A percentile compares a stretch with the other conserved stretches of the same genome.
Evolutionary conservation across 202 grass and related monocot species (phyloP).

Genomic region (Panicum virgatum): DNA sequence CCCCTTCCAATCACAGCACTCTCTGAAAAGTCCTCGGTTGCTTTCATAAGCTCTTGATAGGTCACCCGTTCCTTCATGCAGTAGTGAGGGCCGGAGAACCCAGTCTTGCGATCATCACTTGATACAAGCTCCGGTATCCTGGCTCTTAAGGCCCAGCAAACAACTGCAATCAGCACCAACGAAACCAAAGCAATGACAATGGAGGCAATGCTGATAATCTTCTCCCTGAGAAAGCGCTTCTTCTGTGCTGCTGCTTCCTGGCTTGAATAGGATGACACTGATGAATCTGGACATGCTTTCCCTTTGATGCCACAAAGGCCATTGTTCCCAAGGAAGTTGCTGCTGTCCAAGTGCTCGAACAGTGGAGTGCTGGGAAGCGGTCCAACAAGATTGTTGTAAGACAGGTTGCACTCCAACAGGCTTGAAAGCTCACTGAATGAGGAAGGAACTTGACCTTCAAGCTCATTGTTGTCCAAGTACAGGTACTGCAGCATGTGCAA

Average conservation of each 20-base stretch:
- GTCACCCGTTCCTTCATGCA: conserved; percentile 72
- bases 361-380: conserved; percentile 62
- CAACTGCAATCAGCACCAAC: conserved; percentile 63
- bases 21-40: conserved; percentile 78
- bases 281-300: conserved; percentile 51
- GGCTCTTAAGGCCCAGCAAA: conserved; percentile 83
- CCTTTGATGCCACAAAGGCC: conserved; percentile 73
- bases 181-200: conserved; percentile 66
- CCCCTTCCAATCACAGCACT: conserved; percentile 72
- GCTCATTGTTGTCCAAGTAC: conserved; percentile 90
- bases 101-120: conserved; percentile 53
- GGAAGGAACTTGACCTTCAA: conserved; percentile 73
- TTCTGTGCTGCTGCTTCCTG: conserved; percentile 38
- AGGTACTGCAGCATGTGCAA: conserved; percentile 77
- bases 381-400: conserved; percentile 85
- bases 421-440: conserved; percentile 76
- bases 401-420: conserved; percentile 90
- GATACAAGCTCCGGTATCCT: conserved; percentile 57
- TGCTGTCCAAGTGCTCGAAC: conserved; percentile 75
- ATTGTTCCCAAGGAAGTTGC: conserved; percentile 85
- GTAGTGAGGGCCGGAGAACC: conserved; percentile 65
- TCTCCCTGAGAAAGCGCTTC: conserved; percentile 66
- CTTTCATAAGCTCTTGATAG: conserved; percentile 85
- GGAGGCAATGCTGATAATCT: conserved; percentile 68
- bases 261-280: conserved; percentile 36